Evolutionary conservation across 805 yeast genomes (phyloP).

Genomic region (Tetrapisispora taiwanensis): DNA sequence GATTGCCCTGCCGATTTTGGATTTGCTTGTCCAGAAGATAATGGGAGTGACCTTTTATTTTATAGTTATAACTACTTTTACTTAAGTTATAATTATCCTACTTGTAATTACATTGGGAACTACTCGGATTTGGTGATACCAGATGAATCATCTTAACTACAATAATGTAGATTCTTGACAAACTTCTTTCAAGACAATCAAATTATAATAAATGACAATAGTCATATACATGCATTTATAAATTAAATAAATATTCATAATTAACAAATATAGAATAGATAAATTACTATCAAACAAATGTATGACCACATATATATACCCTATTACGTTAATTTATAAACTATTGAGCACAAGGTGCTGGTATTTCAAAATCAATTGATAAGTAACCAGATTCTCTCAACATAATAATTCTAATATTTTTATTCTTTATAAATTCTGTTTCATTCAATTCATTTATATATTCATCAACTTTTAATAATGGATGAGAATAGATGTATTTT

Average conservation of each 20-base stretch:
- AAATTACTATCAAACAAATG: too few relatives aligned
- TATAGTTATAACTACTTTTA: constrained; percentile 26
- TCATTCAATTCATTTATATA: background rate
- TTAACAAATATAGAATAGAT: too few relatives aligned
- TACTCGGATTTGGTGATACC: constrained; percentile 5
- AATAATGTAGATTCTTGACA: too few relatives aligned
- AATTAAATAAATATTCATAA: too few relatives aligned
- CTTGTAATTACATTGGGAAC: constrained; percentile 37
- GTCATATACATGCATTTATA: too few relatives aligned
- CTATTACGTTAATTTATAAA: too few relatives aligned
- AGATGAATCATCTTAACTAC: background rate
- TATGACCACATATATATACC: too few relatives aligned
- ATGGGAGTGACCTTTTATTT: constrained; percentile 11
- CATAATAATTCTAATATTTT: background rate
- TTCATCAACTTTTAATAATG: background rate
- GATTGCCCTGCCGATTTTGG: constrained; percentile 75
- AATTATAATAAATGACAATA: too few relatives aligned
- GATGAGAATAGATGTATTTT: constrained; percentile 1
- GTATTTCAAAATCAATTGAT: constrained; percentile 4
- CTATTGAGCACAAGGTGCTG: background rate
- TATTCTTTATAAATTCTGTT: background rate
- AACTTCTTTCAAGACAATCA: too few relatives aligned
- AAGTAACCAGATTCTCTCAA: constrained; percentile 1
- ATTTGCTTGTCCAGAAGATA: constrained; percentile 58
- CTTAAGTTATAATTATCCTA: constrained; percentile 14